Base-by-base conservation (phyloP, 106 monocot species). In the Dioscorea dumetorum region DNA sequence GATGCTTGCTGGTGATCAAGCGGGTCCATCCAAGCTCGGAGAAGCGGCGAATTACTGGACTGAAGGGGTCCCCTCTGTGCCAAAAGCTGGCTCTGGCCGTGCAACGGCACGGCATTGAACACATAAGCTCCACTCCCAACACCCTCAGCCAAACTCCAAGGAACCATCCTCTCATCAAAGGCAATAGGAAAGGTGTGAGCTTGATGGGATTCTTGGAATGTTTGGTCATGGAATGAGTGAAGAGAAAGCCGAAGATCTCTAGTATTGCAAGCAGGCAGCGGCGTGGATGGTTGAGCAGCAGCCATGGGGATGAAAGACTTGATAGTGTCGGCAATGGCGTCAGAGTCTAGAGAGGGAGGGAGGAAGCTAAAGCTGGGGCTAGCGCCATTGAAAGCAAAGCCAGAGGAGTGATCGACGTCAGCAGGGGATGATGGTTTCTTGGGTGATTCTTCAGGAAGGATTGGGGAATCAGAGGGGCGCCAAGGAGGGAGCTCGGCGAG, bases 1-100 rank as follows among this genome's bases (percentile, higher is more conserved):
- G 41, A 6, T 41, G 41, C 41, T 41, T 41, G 41, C 41, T 41
- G 41, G 41, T 41, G 41, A 2, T 41, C 76, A 0, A 74, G 61
- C 51, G 90, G 72, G 34, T 89, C 92, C 66, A 67, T 58, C 92
- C 84, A 85, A 7, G 82, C 80, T 12, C 82, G 89, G 64, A 76
- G 58, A 50, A 70, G 70, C 67, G 86, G 90, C 64, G 76, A 73
- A 74, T 77, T 87, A 91, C 84, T 92, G 92, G 97, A 99, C 97
- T 99, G 97, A 99, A 99, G 97, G 97, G 97, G 87, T 83, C 89
- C 97, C 97, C 97, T 91, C 97, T 99, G 97, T 72, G 81, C 31
- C 41, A 79, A 73, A 59, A 92, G 70, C 84, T 84, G 88, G 81
- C 78, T 68, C 32, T 87, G 87, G 70, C 88, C 82, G 66, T 88